A percentile compares a stretch with the other conserved stretches of the same genome.
These are phyloP conservation scores for Pseudogymnoascus sp. DNA, from an alignment of 2,329 filamentous ascomycete genomes.

Conservation along the genomic window DNA sequence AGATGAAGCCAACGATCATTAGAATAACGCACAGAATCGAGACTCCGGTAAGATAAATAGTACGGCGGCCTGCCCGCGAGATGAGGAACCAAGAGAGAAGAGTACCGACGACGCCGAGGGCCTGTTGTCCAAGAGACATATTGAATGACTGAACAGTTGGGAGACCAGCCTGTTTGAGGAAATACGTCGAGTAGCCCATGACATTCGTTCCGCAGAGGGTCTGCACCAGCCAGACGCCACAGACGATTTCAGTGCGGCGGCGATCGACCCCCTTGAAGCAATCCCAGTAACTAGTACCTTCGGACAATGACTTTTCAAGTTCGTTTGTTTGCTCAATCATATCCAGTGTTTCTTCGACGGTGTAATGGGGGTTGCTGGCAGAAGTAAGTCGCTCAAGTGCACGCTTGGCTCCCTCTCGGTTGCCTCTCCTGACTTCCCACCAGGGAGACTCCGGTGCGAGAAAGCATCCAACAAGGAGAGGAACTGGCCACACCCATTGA, in stretches of 20 bases:
- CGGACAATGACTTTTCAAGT: slow-evolving; percentile 41
- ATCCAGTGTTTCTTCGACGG: slow-evolving; percentile 32
- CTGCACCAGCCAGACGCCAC: slow-evolving; percentile 56
- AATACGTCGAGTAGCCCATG: slow-evolving; percentile 57
- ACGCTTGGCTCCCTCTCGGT: slow-evolving; percentile 39
- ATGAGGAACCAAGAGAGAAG: slow-evolving; percentile 33
- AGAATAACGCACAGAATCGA: slow-evolving; percentile 31
- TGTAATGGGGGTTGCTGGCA: slow-evolving; percentile 21
- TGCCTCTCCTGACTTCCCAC: slow-evolving; percentile 40
- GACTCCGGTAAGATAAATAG: background rate
- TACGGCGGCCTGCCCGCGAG: background rate
- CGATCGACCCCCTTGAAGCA: slow-evolving; percentile 44
- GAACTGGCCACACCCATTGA: slow-evolving; percentile 43
- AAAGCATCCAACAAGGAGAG: slow-evolving; percentile 23
- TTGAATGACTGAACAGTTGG: slow-evolving; percentile 42
- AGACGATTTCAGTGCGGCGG: slow-evolving; percentile 47
- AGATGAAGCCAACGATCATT: slow-evolving; percentile 40
- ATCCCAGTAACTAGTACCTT: slow-evolving; percentile 43
- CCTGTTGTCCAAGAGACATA: slow-evolving; percentile 44
- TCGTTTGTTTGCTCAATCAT: slow-evolving; percentile 52
- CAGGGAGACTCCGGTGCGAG: slow-evolving; percentile 14
- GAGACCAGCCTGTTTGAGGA: slow-evolving; percentile 50
- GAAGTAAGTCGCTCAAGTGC: slow-evolving; percentile 37
- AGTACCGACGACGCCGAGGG: slow-evolving; percentile 39
- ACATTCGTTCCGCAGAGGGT: slow-evolving; percentile 58